Base-by-base conservation (phyloP, 768 basidiomycete genomes). In the Lactarius hengduanensis region DNA sequence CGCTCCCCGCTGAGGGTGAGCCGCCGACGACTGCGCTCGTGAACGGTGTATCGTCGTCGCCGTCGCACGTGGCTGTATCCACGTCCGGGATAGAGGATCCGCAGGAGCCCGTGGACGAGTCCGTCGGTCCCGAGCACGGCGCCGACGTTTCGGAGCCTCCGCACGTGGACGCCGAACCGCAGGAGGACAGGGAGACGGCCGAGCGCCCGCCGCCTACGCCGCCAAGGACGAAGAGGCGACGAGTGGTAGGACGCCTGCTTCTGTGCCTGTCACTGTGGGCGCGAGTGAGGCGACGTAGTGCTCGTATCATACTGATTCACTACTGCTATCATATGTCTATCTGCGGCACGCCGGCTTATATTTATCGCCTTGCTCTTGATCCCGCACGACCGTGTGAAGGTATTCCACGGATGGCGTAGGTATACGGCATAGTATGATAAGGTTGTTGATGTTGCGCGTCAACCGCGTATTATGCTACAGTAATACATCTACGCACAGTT, bases 1-100 rank as follows among this genome's bases (percentile, higher is more conserved):
- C 57, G 32, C 58, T 59, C 20, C 57, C 62, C 15, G 63, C 26
- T 8, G 57, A 68, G 56, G 50, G 38, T 8, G 62, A 64, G 22
- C 28, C 64, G 3, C 50, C 47, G 50, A 55, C 22, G 36, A 40
- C 57, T 11, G 34, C 60, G 26, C 58, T 56, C 11, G 57, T 68
- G 26, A 64, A 57, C 1, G 36, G 57, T 15, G 38, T 53, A n/a
- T n/a, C n/a, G n/a, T n/a, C n/a, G 43, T 56, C 61, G 20, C 10
- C 57, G 20, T 20, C 57, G 63, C 66, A 6, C 43, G 20, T 43
- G 18, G 8, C 43, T 20, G 20, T 20, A 43, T 9, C 50, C 41
- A 2, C 40, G 32, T 57, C 43, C 15, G 34, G 3, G 36, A 50
- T 54, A 18, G 64, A 62, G 32, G 32, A 7, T 6, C 32, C 32